Percentiles rank a stretch among this genome's conserved stretches.
Conservation (phyloP, 2,329 filamentous ascomycete species). For the Tolypocladium sp. region DNA sequence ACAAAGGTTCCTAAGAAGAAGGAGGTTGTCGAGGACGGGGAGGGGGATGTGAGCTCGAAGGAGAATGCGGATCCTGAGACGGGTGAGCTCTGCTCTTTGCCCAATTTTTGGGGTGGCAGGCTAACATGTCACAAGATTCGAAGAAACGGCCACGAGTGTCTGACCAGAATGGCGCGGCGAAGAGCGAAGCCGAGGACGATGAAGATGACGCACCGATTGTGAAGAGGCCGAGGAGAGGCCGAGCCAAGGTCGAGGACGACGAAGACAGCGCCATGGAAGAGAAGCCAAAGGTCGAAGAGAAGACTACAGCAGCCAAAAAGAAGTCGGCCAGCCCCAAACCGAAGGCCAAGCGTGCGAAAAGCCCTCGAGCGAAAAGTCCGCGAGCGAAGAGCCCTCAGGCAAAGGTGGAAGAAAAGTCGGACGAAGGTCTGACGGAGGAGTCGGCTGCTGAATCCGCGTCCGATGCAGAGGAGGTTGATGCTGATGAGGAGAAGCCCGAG, state of each 20-base stretch:
- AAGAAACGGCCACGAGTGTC: conserved; percentile 34
- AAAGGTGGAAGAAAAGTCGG: conserved; percentile 7
- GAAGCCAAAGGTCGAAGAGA: conserved; percentile 13
- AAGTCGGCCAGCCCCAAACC: conserved; percentile 11
- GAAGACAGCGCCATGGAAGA: conserved; percentile 36
- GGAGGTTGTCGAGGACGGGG: conserved; percentile 17
- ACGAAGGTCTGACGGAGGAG: conserved; percentile 6
- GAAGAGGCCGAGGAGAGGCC: conserved; percentile 45
- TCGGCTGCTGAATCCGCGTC: conserved; percentile 21
- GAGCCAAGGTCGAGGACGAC: conserved; percentile 41
- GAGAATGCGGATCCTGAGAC: conserved; percentile 28
- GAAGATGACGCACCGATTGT: conserved; percentile 51
- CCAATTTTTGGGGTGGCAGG: neutral
- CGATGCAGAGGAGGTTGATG: conserved; percentile 38
- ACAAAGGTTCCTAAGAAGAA: conserved; percentile 39
- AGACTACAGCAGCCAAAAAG: conserved; percentile 7
- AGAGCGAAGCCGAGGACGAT: conserved; percentile 33
- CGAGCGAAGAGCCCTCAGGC: neutral
- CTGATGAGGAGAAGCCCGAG: conserved; percentile 58
- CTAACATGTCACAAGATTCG: conserved; percentile 21
- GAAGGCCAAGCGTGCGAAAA: conserved; percentile 8
- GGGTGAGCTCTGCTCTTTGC: conserved; percentile 17
- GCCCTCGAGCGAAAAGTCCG: neutral
- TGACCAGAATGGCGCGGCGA: conserved; percentile 8
- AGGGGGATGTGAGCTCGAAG: conserved; percentile 19